A percentile compares a stretch with the other conserved stretches of the same genome.
These are phyloP conservation scores for Xanthoceras sorbifolium DNA, from an alignment of 345 rosid genomes.

Conservation along the genomic window DNA sequence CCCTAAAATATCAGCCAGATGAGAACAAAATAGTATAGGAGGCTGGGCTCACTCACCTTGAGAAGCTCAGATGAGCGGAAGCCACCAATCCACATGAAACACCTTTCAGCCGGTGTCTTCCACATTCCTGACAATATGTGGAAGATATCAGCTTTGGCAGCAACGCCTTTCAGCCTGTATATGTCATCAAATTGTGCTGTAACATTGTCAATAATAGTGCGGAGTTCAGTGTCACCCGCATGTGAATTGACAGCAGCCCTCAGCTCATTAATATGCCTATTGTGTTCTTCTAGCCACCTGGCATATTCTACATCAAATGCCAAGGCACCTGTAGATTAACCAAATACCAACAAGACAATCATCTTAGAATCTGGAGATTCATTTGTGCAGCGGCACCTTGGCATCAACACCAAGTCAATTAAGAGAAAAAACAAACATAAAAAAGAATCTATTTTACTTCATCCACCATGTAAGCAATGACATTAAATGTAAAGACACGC, in stretches of 20 bases:
- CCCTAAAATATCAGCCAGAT: conserved; percentile 9
- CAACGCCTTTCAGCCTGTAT: conserved; percentile 73
- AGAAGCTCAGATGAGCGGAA: conserved; percentile 93
- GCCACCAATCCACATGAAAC: conserved; percentile 96
- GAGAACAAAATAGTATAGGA: neutral
- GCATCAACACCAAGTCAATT: conserved; percentile 2
- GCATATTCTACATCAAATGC: conserved; percentile 88
- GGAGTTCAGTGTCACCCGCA: conserved; percentile 89
- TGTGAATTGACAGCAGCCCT: conserved; percentile 90
- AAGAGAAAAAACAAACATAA: neutral
- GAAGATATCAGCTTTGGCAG: conserved; percentile 93
- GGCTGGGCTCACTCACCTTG: conserved; percentile 48
- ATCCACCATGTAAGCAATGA: neutral
- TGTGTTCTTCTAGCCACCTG: conserved; percentile 90
- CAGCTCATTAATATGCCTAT: conserved; percentile 67
- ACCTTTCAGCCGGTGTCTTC: conserved; percentile 96
- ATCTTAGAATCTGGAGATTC: neutral
- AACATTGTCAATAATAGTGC: conserved; percentile 63
- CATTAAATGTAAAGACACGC: neutral
- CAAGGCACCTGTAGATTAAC: conserved; percentile 62
- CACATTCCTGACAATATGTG: conserved; percentile 96
- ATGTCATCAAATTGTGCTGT: conserved; percentile 72
- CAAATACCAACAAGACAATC: conserved; percentile 7
- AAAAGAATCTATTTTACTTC: neutral
- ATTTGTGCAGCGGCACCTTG: neutral